phyloP scores from a whole-genome alignment of 257 asterid genomes.

The Cynanchum wilfordii region DNA sequence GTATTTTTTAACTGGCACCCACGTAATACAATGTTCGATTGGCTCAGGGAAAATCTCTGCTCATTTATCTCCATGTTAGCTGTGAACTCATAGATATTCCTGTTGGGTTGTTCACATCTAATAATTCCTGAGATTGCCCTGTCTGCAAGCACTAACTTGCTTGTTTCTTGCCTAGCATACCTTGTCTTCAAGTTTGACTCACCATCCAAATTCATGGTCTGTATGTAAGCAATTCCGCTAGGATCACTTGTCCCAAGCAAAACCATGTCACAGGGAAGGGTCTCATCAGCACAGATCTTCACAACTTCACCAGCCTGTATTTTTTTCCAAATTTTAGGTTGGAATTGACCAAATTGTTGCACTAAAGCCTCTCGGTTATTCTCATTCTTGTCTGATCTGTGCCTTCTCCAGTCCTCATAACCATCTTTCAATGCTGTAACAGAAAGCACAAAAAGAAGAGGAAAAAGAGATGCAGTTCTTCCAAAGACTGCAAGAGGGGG shows the following conservation, averaged over 20 bases:
- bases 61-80: constrained; percentile 85
- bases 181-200: constrained; percentile 98
- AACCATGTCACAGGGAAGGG: constrained; percentile 96
- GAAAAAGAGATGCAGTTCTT: constrained; percentile 90
- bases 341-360: constrained; percentile 56
- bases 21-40: constrained; percentile 87
- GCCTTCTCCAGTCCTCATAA: constrained; percentile 98
- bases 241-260: constrained; percentile 90
- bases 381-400: constrained; percentile 96
- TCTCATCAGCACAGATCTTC: constrained; percentile 72
- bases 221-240: constrained; percentile 93
- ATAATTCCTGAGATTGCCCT: constrained; percentile 57
- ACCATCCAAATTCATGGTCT: constrained; percentile 97
- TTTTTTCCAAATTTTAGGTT: constrained; percentile 69
- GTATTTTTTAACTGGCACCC: constrained; percentile 99
- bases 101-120: constrained; percentile 93
- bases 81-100: constrained; percentile 93
- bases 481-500: constrained; percentile 99
- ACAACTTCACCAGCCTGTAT: constrained; percentile 86
- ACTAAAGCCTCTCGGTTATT: constrained; percentile 87
- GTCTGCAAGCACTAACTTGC: constrained; percentile 57
- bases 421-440: constrained; percentile 99
- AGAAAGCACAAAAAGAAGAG: constrained; percentile 92
- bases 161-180: constrained; percentile 98
- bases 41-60: constrained; percentile 70